Evolutionary conservation across 1,139 yeast species (phyloP), one percentile per base, ranked within the genome.

Genomic region (Casaregolazyma suthepensis): DNA sequence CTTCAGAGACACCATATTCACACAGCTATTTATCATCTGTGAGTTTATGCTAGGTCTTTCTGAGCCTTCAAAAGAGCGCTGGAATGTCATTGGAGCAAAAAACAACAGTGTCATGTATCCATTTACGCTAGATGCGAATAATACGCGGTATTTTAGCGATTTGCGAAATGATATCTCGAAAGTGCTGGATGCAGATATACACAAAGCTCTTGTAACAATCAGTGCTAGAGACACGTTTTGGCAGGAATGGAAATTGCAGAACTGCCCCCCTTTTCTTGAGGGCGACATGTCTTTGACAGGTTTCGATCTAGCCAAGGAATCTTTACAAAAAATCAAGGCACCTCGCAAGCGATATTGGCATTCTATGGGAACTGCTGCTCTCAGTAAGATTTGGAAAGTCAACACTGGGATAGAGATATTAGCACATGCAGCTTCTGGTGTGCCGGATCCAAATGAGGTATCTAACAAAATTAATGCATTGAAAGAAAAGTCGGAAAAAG

Each of bases 311-410:
- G 59, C 61, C 1, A 38, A 47, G 13, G 54, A 52, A n/a, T 55
- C 56, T 44, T 55, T 64, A 9, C 54, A 53, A 9, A 51, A 47
- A 31, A 45, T 57, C 42, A 57, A 55, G 17, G 57, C 56, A 49
- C 66, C 66, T 5, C 57, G 66, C 31, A 62, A 57, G 45, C 62
- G 59, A 52, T 65, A 61, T 52, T 63, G 66, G 61, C 65, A 66
- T 54, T 48, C 63, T 3, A 65, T 71, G 69, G 74, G 74, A 5
- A 68, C 72, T n/a, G 66, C 72, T 3, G 65, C 70, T 2, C 57
- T 71, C 29, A 60, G 70, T 4, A 61, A 64, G 43, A 58, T 64
- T 13, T 68, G 71, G 72, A 62, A 63, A 48, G 59, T 61, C 10
- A 58, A 58, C 3, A 61, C 65, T n/a, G 71, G 71, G 2, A 44